phyloP scores from a whole-genome alignment of 148 eudicot genomes.

The Cornus kousa region DNA sequence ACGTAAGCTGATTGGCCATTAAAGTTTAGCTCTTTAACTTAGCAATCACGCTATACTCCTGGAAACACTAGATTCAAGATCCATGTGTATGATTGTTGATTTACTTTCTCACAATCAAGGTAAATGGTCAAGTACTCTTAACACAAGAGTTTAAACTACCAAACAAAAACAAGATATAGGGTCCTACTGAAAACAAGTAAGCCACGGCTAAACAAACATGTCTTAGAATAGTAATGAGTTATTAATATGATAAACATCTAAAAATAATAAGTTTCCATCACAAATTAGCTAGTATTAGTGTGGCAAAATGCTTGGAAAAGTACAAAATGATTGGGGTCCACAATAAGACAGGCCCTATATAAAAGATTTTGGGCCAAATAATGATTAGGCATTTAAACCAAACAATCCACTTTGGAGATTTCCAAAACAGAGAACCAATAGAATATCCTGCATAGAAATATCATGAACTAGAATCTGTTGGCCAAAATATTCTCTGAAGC shows the following conservation, averaged over 20 bases:
- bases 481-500: background rate
- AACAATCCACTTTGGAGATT: background rate
- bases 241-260: background rate
- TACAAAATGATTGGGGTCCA: constrained; percentile 5
- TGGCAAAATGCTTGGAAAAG: background rate
- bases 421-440: background rate
- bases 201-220: background rate
- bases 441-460: background rate
- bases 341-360: background rate
- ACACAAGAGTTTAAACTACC: background rate
- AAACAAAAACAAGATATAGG: background rate
- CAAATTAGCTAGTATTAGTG: background rate
- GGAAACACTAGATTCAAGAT: background rate
- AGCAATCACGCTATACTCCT: background rate
- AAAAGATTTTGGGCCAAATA: background rate
- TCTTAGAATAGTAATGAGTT: background rate
- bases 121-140: background rate
- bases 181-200: background rate
- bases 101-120: background rate
- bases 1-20: background rate
- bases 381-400: background rate
- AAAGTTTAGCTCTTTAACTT: background rate
- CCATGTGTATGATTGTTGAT: background rate
- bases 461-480: background rate
- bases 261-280: background rate